Conservation (phyloP, 257 asterid genomes). For the Agastache rugosa region DNA sequence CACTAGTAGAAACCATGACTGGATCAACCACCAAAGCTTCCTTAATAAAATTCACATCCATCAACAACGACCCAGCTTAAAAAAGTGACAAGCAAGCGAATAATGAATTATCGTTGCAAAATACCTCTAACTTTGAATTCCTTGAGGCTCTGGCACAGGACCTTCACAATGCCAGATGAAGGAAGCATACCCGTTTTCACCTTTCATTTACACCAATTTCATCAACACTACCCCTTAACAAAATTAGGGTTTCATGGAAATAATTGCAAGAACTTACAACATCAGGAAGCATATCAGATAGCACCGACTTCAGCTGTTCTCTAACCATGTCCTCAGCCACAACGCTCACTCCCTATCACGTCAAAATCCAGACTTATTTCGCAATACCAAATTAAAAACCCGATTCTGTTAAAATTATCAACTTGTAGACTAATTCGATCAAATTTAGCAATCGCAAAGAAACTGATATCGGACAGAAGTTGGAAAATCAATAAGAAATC, state of each 20-base stretch:
- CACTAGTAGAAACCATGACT: constrained; percentile 97
- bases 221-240: constrained; percentile 10
- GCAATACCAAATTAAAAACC: background rate
- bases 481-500: background rate
- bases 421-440: background rate
- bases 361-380: constrained; percentile 28
- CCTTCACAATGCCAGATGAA: constrained; percentile 72
- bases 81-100: background rate
- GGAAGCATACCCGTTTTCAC: constrained; percentile 99
- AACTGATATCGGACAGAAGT: background rate
- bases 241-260: background rate
- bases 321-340: constrained; percentile 68
- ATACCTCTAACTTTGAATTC: constrained; percentile 78
- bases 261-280: constrained; percentile 62
- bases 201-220: constrained; percentile 53
- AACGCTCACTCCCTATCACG: constrained; percentile 69
- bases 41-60: constrained; percentile 46
- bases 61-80: background rate
- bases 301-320: constrained; percentile 82
- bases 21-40: constrained; percentile 99
- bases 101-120: constrained; percentile 20
- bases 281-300: constrained; percentile 90
- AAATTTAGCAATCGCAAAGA: background rate
- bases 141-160: constrained; percentile 70
- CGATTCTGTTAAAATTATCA: background rate